These are phyloP conservation scores for Theileria orientalis DNA, from an alignment of 169 alveolate species.

Conservation along the genomic window DNA sequence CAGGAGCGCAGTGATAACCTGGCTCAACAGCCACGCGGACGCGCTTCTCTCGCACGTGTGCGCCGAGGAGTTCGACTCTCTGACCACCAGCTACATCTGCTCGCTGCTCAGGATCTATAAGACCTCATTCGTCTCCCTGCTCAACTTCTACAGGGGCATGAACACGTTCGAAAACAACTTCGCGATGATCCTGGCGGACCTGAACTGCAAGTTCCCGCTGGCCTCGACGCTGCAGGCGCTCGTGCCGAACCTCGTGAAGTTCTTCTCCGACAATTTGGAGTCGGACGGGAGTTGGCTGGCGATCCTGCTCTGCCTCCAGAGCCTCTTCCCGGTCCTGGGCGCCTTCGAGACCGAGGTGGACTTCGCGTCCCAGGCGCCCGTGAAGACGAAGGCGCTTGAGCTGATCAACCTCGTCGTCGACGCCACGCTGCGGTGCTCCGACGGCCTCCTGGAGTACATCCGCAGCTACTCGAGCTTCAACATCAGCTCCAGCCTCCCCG, in stretches of 20 bases:
- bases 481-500: conserved; percentile 10
- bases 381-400: conserved; percentile 44
- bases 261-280: conserved; percentile 20
- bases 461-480: not conserved
- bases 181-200: conserved; percentile 47
- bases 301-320: conserved; percentile 41
- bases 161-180: conserved; percentile 33
- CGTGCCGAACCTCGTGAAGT: conserved; percentile 30
- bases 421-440: conserved; percentile 36
- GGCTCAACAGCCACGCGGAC: conserved; percentile 59
- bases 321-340: conserved; percentile 57
- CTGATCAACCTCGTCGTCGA: conserved; percentile 17
- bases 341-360: conserved; percentile 58
- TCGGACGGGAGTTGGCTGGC: conserved; percentile 45
- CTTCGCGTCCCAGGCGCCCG: conserved; percentile 43
- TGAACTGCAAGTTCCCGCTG: conserved; percentile 60
- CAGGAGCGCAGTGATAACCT: conserved; percentile 34
- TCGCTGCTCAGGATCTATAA: conserved; percentile 48
- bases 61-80: not conserved
- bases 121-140: conserved; percentile 34
- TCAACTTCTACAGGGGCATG: conserved; percentile 37
- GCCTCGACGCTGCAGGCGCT: conserved; percentile 39
- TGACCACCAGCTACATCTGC: not conserved
- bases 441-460: conserved; percentile 27
- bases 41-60: conserved; percentile 7